Percentiles rank a stretch among this genome's conserved stretches.
phyloP scores from a whole-genome alignment of 2,329 filamentous ascomycete species.

The Venturia oleaginea region DNA sequence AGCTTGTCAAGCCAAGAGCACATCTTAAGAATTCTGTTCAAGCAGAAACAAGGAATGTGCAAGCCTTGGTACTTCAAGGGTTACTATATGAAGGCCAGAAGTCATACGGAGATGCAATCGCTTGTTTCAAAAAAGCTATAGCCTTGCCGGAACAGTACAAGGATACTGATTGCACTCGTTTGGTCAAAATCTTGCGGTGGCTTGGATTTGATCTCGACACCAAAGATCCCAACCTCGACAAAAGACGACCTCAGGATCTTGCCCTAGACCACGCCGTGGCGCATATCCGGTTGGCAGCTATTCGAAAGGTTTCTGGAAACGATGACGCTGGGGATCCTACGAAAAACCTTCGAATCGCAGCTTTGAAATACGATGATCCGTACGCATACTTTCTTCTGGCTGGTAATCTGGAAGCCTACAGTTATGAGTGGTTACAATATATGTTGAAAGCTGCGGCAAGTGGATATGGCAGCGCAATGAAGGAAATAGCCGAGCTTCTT shows the following conservation, averaged over 20 bases:
- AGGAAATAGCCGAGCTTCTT: neutral
- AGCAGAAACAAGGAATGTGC: neutral
- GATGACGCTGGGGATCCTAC: neutral
- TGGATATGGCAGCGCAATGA: neutral
- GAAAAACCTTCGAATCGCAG: neutral
- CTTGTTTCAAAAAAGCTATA: neutral
- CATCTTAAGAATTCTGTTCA: neutral
- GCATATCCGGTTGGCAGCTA: neutral
- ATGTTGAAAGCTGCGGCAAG: slow-evolving; percentile 4
- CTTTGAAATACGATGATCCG: slow-evolving; percentile 7
- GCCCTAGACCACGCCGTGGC: neutral
- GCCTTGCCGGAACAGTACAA: neutral
- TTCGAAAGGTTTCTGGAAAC: no score
- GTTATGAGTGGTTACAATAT: slow-evolving; percentile 10
- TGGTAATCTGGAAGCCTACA: neutral
- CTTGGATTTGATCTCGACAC: neutral
- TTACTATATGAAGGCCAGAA: neutral
- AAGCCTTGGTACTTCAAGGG: neutral
- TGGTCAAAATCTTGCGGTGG: neutral
- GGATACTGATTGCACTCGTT: neutral
- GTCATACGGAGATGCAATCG: neutral
- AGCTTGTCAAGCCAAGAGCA: neutral
- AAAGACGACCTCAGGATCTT: neutral
- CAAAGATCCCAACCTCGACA: neutral
- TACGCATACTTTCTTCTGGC: slow-evolving; percentile 1